These are phyloP conservation scores for Aethionema arabicum DNA, from an alignment of 345 rosid species.

Conservation along the genomic window DNA sequence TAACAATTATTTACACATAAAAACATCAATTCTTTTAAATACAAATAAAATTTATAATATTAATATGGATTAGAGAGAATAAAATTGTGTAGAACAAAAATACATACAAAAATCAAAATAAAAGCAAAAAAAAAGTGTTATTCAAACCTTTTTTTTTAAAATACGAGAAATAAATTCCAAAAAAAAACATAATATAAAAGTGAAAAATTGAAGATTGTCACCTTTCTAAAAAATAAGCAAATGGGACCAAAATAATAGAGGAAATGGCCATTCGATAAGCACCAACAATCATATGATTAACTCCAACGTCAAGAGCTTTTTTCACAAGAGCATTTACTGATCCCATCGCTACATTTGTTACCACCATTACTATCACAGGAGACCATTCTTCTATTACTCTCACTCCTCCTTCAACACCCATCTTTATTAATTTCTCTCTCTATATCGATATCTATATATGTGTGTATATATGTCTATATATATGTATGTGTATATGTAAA, in stretches of 20 bases:
- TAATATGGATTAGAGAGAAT: too few species aligned
- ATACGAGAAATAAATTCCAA: too few species aligned
- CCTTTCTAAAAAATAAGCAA: constrained; percentile 70
- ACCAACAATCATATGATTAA: constrained; percentile 58
- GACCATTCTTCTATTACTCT: constrained; percentile 41
- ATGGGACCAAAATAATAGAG: constrained; percentile 57
- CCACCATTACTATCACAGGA: constrained; percentile 51
- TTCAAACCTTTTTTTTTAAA: too few species aligned
- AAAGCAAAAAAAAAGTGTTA: too few species aligned
- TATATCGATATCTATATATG: neutral
- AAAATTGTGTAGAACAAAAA: too few species aligned
- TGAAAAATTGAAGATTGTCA: constrained; percentile 20
- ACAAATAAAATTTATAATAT: too few species aligned
- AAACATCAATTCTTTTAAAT: too few species aligned
- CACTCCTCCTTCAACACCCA: constrained; percentile 30
- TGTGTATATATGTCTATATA: neutral
- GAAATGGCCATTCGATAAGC: constrained; percentile 67
- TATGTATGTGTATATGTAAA: too few species aligned
- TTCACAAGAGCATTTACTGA: constrained; percentile 60
- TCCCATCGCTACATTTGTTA: constrained; percentile 53
- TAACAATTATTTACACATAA: too few species aligned
- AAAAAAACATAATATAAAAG: too few species aligned
- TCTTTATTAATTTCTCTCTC: constrained; percentile 14
- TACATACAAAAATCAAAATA: too few species aligned
- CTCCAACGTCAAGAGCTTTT: constrained; percentile 60